A percentile compares a stretch with the other conserved stretches of the same genome.
phyloP scores from a whole-genome alignment of 306 rosid species.

The Sicyos baderoa region DNA sequence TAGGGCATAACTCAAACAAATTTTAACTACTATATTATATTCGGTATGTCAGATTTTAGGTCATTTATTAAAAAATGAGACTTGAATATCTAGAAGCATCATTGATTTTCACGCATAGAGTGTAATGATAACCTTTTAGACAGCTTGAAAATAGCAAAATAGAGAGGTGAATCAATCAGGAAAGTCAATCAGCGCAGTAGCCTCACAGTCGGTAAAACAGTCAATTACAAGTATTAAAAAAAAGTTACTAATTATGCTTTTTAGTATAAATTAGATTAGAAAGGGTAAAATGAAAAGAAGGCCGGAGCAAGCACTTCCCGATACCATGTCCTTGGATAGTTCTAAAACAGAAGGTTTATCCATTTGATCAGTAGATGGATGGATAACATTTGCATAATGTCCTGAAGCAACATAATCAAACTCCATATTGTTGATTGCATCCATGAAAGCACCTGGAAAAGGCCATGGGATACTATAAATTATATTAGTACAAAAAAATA shows the following conservation, averaged over 20 bases:
- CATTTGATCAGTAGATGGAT: slow-evolving; percentile 38
- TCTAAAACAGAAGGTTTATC: slow-evolving; percentile 46
- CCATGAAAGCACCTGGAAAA: slow-evolving; percentile 81
- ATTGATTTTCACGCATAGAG: background rate
- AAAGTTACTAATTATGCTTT: background rate
- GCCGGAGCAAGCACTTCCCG: background rate
- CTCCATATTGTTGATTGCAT: slow-evolving; percentile 63
- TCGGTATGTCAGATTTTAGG: background rate
- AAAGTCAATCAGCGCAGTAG: no score
- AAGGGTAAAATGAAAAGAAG: background rate
- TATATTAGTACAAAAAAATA: background rate
- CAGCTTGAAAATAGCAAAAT: background rate
- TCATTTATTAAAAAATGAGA: background rate
- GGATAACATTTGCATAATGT: slow-evolving; percentile 83
- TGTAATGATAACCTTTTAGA: background rate
- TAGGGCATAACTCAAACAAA: background rate
- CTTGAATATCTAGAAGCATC: background rate
- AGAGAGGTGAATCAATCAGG: no score
- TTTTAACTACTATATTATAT: background rate
- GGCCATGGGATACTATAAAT: background rate
- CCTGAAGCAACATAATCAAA: slow-evolving; percentile 91
- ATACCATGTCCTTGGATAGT: slow-evolving; percentile 79
- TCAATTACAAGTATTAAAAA: background rate
- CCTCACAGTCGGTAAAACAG: background rate
- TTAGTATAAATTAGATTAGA: background rate